Percentiles rank a stretch among this genome's conserved stretches.
Conservation (phyloP, 148 eudicot species). For the Fallopia convolvulus region DNA sequence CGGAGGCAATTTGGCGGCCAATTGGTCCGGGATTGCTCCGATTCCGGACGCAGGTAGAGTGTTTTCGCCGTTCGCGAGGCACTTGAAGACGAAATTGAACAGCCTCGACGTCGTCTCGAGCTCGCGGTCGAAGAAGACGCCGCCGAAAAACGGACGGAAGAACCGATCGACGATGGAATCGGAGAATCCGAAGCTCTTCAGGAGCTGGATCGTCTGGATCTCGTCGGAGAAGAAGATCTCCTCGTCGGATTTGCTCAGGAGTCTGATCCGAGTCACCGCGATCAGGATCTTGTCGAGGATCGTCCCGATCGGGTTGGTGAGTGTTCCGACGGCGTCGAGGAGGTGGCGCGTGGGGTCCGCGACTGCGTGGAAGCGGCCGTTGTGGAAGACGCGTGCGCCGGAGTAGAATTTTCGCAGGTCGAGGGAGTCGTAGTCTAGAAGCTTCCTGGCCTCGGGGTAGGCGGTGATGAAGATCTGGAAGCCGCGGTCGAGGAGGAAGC, state of each 20-base stretch:
- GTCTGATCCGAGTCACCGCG: conserved; percentile 44
- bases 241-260: conserved; percentile 39
- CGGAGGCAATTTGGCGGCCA: conserved; percentile 58
- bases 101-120: conserved; percentile 79
- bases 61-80: conserved; percentile 78
- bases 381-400: conserved; percentile 58
- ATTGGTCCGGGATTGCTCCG: conserved; percentile 71
- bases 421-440: conserved; percentile 55
- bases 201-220: conserved; percentile 37
- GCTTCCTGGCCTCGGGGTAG: conserved; percentile 64
- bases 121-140: conserved; percentile 76
- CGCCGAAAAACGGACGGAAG: conserved; percentile 89
- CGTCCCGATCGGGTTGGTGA: conserved; percentile 74
- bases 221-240: conserved; percentile 44
- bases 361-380: conserved; percentile 57
- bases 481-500: conserved; percentile 90
- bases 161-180: conserved; percentile 54
- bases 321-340: conserved; percentile 33
- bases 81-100: conserved; percentile 79
- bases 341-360: conserved; percentile 82
- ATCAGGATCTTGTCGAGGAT: conserved; percentile 55
- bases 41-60: conserved; percentile 79
- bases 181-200: conserved; percentile 56
- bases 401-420: conserved; percentile 72
- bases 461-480: conserved; percentile 97